phyloP scores from a whole-genome alignment of 768 basidiomycete genomes.

The Phallus indusiatus region DNA sequence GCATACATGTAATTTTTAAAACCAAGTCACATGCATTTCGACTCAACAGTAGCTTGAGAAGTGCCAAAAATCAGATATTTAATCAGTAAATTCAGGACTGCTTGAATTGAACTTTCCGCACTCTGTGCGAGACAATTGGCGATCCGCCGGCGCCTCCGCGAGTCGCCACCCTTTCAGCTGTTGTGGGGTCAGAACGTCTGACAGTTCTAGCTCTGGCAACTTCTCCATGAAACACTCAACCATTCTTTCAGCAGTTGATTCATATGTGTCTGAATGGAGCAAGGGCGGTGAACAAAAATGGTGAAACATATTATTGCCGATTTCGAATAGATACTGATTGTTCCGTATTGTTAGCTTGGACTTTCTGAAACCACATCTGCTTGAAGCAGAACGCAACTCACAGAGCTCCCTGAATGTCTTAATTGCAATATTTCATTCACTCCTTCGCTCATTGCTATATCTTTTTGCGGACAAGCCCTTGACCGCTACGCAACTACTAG shows the following conservation, averaged over 20 bases:
- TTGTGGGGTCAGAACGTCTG: neutral
- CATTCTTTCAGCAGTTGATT: neutral
- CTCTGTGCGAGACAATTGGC: neutral
- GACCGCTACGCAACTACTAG: conserved; percentile 40
- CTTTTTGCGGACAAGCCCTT: conserved; percentile 43
- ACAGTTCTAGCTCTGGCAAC: neutral
- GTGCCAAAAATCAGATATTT: too few species aligned
- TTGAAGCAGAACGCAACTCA: conserved; percentile 21
- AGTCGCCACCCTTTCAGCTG: neutral
- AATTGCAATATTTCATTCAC: conserved; percentile 59
- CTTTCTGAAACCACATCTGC: conserved; percentile 5
- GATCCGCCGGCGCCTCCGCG: neutral
- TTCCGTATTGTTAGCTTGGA: neutral
- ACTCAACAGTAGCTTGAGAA: too few species aligned
- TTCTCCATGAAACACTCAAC: neutral
- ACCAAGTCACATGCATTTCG: too few species aligned
- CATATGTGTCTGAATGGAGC: neutral
- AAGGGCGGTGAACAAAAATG: conserved; percentile 3
- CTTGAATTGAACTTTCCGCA: too few species aligned
- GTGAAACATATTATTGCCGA: neutral
- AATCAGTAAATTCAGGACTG: too few species aligned
- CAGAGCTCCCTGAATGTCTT: conserved; percentile 44
- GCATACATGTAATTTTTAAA: too few species aligned
- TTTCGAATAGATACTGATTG: neutral
- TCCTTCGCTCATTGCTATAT: conserved; percentile 51